A percentile compares a stretch with the other conserved stretches of the same genome.
Conservation (phyloP, 495 filamentous ascomycete genomes). For the Parathielavia appendiculata region DNA sequence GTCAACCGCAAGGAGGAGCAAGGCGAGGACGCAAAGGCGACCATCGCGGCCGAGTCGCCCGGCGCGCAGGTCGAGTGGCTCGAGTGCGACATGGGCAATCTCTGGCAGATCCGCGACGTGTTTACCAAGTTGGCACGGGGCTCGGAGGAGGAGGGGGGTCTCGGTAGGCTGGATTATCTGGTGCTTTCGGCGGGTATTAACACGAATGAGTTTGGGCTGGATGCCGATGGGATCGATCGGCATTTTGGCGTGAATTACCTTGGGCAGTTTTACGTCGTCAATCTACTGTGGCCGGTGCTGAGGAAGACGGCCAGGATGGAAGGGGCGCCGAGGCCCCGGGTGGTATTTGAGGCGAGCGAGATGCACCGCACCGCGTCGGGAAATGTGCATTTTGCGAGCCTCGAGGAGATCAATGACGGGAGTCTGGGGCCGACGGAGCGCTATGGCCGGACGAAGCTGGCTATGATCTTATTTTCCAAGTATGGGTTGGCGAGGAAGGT, state of each 20-base stretch:
- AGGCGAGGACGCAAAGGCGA: constrained; percentile 34
- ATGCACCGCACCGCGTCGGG: constrained; percentile 47
- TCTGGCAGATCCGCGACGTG: constrained; percentile 37
- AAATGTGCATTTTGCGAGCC: constrained; percentile 37
- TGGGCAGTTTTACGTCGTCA: constrained; percentile 42
- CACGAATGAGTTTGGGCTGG: constrained; percentile 38
- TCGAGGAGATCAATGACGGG: constrained; percentile 51
- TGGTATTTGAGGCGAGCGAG: constrained; percentile 52
- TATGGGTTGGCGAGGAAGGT: constrained; percentile 39
- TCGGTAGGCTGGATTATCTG: constrained; percentile 42
- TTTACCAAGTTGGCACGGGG: constrained; percentile 33
- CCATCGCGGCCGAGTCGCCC: constrained; percentile 30
- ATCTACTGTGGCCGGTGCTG: constrained; percentile 42
- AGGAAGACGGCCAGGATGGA: constrained; percentile 35
- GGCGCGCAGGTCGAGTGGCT: constrained; percentile 38
- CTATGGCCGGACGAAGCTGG: constrained; percentile 54
- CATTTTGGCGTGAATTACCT: constrained; percentile 50
- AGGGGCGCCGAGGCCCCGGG: constrained; percentile 31
- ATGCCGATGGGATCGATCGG: constrained; percentile 44
- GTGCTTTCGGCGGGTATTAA: constrained; percentile 50
- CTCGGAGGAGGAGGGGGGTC: constrained; percentile 10
- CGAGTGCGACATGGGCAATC: constrained; percentile 40
- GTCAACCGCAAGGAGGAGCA: constrained; percentile 41
- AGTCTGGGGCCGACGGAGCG: constrained; percentile 49
- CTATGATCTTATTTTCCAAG: constrained; percentile 49